These are phyloP conservation scores for Metroxylon sagu DNA, from an alignment of 176 grass and related monocot species.

Conservation along the genomic window DNA sequence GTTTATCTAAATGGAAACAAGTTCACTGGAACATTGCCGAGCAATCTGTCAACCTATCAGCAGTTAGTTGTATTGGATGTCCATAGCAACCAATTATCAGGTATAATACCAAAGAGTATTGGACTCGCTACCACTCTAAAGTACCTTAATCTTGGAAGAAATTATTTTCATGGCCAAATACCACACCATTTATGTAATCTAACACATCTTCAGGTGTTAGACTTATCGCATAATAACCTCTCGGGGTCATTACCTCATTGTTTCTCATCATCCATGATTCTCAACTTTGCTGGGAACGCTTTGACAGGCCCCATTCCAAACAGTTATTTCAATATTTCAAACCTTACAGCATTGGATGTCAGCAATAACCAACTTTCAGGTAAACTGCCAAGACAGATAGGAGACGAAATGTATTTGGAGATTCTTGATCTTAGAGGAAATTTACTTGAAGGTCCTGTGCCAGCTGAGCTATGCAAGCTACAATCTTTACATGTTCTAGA, in stretches of 20 bases:
- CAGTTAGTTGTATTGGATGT: no score
- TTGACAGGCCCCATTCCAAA: neutral
- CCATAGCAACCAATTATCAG: no score
- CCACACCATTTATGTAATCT: neutral
- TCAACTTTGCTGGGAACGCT: conserved; percentile 9
- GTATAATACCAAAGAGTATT: no score
- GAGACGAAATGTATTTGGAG: no score
- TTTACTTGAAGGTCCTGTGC: conserved; percentile 5
- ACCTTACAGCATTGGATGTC: neutral
- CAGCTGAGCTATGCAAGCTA: neutral
- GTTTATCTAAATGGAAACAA: conserved; percentile 9
- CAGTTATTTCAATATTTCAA: neutral
- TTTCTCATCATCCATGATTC: neutral
- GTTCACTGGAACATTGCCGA: neutral
- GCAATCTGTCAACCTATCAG: neutral
- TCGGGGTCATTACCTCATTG: conserved; percentile 3
- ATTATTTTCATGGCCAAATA: conserved; percentile 8
- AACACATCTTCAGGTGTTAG: accelerated
- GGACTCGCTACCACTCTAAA: neutral
- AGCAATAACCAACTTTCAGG: conserved; percentile 10
- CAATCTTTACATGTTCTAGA: neutral
- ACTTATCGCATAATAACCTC: conserved; percentile 22
- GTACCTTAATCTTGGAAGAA: neutral
- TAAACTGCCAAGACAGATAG: neutral
- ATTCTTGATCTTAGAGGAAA: conserved; percentile 4